Percentiles rank a stretch among this genome's conserved stretches.
Evolutionary conservation across 2,329 filamentous ascomycete species (phyloP).

Genomic region (Orbilia quercus): DNA sequence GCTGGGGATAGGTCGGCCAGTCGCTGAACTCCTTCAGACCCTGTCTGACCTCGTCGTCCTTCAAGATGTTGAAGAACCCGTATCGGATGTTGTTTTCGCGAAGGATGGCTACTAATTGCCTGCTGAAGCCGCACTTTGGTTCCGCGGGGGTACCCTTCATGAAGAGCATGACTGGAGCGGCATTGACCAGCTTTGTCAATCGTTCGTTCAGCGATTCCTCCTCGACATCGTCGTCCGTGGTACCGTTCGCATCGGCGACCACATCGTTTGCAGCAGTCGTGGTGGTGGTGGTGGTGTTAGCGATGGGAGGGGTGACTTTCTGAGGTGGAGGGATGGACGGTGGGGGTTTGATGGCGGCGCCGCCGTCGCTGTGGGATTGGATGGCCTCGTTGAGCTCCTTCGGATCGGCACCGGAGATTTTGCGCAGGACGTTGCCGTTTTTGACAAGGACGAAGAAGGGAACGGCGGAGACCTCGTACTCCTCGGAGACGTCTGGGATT

Average conservation of each 20-base stretch:
- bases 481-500: conserved; percentile 87
- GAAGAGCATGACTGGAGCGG: conserved; percentile 97
- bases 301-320: conserved; percentile 60
- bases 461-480: conserved; percentile 93
- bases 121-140: conserved; percentile 91
- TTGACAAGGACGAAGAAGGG: conserved; percentile 88
- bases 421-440: conserved; percentile 79
- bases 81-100: conserved; percentile 93
- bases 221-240: conserved; percentile 68
- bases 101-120: conserved; percentile 86
- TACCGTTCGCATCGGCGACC: conserved; percentile 60
- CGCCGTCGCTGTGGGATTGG: conserved; percentile 75
- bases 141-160: conserved; percentile 95
- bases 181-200: conserved; percentile 86
- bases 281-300: too few species aligned
- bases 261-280: conserved; percentile 34
- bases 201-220: conserved; percentile 88
- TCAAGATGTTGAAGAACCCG: conserved; percentile 98
- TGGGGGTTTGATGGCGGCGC: conserved; percentile 63
- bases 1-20: conserved; percentile 96
- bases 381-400: conserved; percentile 85
- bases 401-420: conserved; percentile 89
- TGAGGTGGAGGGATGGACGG: conserved; percentile 59
- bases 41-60: conserved; percentile 95
- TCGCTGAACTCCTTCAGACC: conserved; percentile 97